These are phyloP conservation scores for Phytopythium aichiense DNA, from an alignment of 352 stramenopile genomes.

Conservation along the genomic window DNA sequence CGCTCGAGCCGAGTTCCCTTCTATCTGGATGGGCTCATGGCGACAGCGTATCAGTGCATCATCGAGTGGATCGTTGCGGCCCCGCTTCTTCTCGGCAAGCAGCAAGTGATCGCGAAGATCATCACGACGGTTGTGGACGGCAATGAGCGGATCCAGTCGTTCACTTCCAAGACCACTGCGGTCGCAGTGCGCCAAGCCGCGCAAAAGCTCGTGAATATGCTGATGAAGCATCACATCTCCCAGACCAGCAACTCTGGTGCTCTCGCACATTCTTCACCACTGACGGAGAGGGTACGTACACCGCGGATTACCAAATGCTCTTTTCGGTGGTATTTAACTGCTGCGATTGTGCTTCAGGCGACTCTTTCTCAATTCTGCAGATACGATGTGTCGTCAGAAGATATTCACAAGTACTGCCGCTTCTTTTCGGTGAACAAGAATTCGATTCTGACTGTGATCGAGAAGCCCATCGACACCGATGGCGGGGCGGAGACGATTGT, in stretches of 20 bases:
- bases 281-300: constrained; percentile 59
- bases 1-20: constrained; percentile 70
- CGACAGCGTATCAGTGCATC: constrained; percentile 73
- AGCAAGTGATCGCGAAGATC: constrained; percentile 73
- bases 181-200: constrained; percentile 65
- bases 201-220: constrained; percentile 78
- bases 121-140: constrained; percentile 80
- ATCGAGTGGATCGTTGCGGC: constrained; percentile 83
- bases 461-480: constrained; percentile 50
- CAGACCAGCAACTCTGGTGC: constrained; percentile 39
- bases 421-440: constrained; percentile 85
- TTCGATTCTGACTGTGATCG: constrained; percentile 74
- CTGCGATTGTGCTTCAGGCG: constrained; percentile 23
- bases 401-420: constrained; percentile 52
- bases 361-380: constrained; percentile 57
- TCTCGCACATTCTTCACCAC: constrained; percentile 35
- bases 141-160: constrained; percentile 65
- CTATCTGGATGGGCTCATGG: constrained; percentile 83
- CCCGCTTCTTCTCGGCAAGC: constrained; percentile 67
- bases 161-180: constrained; percentile 40
- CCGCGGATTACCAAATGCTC: neutral
- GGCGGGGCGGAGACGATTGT: constrained; percentile 56
- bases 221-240: constrained; percentile 87
- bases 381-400: constrained; percentile 23
- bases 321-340: constrained; percentile 2